Base-by-base conservation (phyloP, 352 stramenopile species). In the Pythium coloratum region DNA sequence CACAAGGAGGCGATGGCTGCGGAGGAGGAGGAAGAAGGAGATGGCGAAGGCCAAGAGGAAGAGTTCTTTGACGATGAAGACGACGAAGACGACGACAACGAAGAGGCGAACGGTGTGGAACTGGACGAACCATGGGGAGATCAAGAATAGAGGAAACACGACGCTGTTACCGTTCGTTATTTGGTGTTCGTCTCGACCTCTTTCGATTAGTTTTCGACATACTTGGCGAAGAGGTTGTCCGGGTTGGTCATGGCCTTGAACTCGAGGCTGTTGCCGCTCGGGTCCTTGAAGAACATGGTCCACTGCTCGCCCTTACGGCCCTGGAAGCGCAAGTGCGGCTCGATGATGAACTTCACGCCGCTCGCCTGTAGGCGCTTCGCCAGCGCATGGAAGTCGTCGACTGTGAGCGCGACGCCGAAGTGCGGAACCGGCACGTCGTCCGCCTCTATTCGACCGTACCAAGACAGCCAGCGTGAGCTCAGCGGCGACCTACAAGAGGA, bases 251-350 rank as follows among this genome's bases (percentile, higher is more conserved):
- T 99, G 55, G 95, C 94, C 76, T 99, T 99, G 80, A 99, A 99
- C 81, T 99, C 97, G 9, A 99, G 85, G 77, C 98, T 99, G 77
- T 99, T 99, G 62, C 93, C 94, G 64, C 84, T 97, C 14, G 96
- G 96, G 70, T 97, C 92, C 73, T 99, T 99, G 81, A 99, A 99
- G 77, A 99, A 99, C 97, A 99, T 99, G 38, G 97, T 99, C 90
- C 90, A 99, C 72, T 99, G 97, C 75, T 99, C 97, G 9, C 97
- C 97, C 59, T 97, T 97, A 65, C 86, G 81, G 26, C 92, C 96
- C 47, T 91, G 58, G 68, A 99, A 99, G 64, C 97, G 83, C 46
- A 98, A 73, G 71, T 98, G 94, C n/a, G 97, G 97, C 70, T 98
- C 82, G 53, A 99, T 97, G 62, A 99, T 96, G 73, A 99, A 99